Evolutionary conservation across 2,329 filamentous ascomycete species (phyloP).

Genomic region (Penicillium italicum): DNA sequence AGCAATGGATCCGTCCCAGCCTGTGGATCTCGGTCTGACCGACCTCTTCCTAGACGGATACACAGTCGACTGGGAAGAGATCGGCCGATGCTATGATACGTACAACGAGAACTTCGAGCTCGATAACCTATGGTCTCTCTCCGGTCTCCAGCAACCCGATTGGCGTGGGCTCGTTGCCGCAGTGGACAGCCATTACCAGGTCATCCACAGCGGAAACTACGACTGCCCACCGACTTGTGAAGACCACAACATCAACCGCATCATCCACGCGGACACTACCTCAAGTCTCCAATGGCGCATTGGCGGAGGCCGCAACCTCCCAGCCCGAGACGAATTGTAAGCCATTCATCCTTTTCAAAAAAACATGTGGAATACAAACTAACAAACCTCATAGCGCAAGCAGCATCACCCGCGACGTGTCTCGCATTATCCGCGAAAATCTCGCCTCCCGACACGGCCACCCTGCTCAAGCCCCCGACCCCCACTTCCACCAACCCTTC

Average conservation of each 20-base stretch:
- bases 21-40: constrained; percentile 33
- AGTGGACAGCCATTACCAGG: constrained; percentile 44
- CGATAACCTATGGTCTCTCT: constrained; percentile 42
- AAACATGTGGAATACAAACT: constrained; percentile 2
- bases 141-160: constrained; percentile 41
- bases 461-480: constrained; percentile 8
- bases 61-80: constrained; percentile 37
- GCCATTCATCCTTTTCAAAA: constrained; percentile 10
- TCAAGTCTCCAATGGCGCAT: constrained; percentile 37
- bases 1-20: constrained; percentile 22
- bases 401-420: constrained; percentile 41
- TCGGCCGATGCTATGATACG: constrained; percentile 36
- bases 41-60: constrained; percentile 40
- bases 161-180: constrained; percentile 45
- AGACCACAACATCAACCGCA: constrained; percentile 35
- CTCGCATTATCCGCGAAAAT: constrained; percentile 41
- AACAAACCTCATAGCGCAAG: constrained; percentile 35
- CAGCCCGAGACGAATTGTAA: constrained; percentile 43
- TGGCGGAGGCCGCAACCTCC: constrained; percentile 27
- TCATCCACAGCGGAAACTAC: constrained; percentile 37
- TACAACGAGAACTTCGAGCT: constrained; percentile 42
- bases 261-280: constrained; percentile 34
- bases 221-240: constrained; percentile 35
- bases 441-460: constrained; percentile 27
- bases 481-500: constrained; percentile 19